These are phyloP conservation scores for Salinomyces thailandicus DNA, from an alignment of 2,329 filamentous ascomycete genomes.

Conservation along the genomic window DNA sequence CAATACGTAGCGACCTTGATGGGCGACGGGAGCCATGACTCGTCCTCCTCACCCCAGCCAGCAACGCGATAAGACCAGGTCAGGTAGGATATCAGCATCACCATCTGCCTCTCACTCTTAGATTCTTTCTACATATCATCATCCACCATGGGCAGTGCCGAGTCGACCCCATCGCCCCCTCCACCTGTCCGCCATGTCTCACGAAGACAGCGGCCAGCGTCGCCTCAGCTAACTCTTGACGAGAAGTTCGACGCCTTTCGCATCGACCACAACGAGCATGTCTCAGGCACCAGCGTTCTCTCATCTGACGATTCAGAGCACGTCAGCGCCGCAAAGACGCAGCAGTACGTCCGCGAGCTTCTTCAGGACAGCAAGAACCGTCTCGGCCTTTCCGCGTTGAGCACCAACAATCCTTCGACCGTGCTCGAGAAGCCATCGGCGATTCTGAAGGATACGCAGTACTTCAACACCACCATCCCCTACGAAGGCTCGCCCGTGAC, in stretches of 20 bases:
- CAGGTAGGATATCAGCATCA: no score
- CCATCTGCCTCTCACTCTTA: background rate
- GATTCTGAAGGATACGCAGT: conserved; percentile 59
- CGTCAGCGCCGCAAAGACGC: conserved; percentile 21
- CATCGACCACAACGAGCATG: conserved; percentile 16
- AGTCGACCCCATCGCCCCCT: conserved; percentile 11
- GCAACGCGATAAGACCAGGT: no score
- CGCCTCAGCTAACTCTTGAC: conserved; percentile 15
- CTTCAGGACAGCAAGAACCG: conserved; percentile 43
- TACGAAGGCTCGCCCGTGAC: conserved; percentile 75
- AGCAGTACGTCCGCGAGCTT: conserved; percentile 23
- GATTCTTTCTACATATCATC: background rate
- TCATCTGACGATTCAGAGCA: conserved; percentile 16
- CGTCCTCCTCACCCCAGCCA: background rate
- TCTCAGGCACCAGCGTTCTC: conserved; percentile 9
- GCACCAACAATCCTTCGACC: conserved; percentile 53
- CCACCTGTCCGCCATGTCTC: background rate
- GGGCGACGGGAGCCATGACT: background rate
- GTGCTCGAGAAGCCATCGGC: conserved; percentile 56
- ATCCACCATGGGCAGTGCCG: conserved; percentile 17
- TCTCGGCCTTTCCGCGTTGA: conserved; percentile 65
- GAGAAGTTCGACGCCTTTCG: conserved; percentile 27
- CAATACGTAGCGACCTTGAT: background rate
- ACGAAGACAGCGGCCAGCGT: conserved; percentile 1
- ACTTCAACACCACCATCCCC: conserved; percentile 75